Evolutionary conservation across 2,329 filamentous ascomycete genomes (phyloP).

Genomic region (Paecilomyces fulvus): DNA sequence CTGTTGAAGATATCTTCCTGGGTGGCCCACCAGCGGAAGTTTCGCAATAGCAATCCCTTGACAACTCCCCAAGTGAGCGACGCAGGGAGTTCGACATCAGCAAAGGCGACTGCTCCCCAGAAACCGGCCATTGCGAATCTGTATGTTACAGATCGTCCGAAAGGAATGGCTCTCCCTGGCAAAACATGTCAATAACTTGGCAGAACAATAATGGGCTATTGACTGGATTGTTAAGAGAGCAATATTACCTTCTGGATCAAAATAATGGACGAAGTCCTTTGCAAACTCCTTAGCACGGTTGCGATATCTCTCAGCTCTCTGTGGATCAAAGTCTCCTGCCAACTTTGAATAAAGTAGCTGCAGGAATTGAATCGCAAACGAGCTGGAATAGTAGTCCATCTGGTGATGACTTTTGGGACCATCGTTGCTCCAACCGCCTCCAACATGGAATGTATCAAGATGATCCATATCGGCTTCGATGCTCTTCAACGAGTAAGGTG

Average conservation of each 20-base stretch:
- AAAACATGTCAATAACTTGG: not conserved
- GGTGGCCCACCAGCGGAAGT: slow-evolving; percentile 71
- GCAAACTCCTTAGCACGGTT: slow-evolving; percentile 59
- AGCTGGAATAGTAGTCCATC: slow-evolving; percentile 80
- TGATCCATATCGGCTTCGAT: slow-evolving; percentile 70
- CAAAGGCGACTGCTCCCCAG: slow-evolving; percentile 70
- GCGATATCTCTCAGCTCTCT: slow-evolving; percentile 60
- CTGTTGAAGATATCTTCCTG: slow-evolving; percentile 67
- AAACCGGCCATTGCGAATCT: slow-evolving; percentile 81
- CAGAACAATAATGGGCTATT: not conserved
- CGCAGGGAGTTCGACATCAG: slow-evolving; percentile 61
- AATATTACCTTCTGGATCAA: slow-evolving; percentile 53
- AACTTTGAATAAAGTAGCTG: slow-evolving; percentile 70
- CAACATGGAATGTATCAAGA: slow-evolving; percentile 72
- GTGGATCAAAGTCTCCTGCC: slow-evolving; percentile 55
- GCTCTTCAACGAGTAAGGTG: slow-evolving; percentile 58
- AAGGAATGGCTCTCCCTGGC: slow-evolving; percentile 58
- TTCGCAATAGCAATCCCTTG: slow-evolving; percentile 64
- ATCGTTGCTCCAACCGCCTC: slow-evolving; percentile 74
- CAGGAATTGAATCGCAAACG: slow-evolving; percentile 72
- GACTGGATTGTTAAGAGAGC: too few species aligned
- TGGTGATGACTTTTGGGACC: slow-evolving; percentile 70
- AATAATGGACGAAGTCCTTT: slow-evolving; percentile 66
- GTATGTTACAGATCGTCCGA: slow-evolving; percentile 69
- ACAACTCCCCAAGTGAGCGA: slow-evolving; percentile 72